Base-by-base conservation (phyloP, 2,329 filamentous ascomycete genomes). In the Cyphellophora europaea region DNA sequence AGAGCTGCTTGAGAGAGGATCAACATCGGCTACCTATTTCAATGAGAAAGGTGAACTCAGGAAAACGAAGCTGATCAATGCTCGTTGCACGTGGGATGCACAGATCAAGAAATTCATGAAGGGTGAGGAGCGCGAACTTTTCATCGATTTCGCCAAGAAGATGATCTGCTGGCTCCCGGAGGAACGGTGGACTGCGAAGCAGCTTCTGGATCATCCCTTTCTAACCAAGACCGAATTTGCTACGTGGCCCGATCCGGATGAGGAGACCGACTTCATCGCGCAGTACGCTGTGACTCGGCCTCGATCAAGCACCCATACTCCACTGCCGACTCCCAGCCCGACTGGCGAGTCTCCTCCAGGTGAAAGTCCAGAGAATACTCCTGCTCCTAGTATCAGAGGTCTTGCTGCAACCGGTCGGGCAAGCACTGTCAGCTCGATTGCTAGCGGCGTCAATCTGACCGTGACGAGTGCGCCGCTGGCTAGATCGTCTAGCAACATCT, bases 131-230 rank as follows among this genome's bases (percentile, higher is more conserved):
- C 49, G 47, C 41, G 49, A 51, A 11, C 36, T 37, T 3, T 58
- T 60, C 31, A 38, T 59, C 11, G 51, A 52, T 5, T 59, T 60
- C 41, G 47, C 48, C 8, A 45, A 48, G 27, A 38, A 43, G 11
- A 59, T 60, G 57, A 48, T 61, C n/a, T 38, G 37, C 8, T 61
- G 56, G 57, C 28, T 48, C 4, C 56, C 57, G 2, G 50, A 55
- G 31, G 42, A 59, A 34, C 53, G 58, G 23, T 54, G 51, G 30
- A 59, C 53, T 13, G 58, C 57, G 19, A 47, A 47, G 11, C 53
- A 61, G 36, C 34, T 61, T 18, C 50, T 55, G 18, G 48, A 58
- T 2, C 53, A 61, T 48, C 53, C 35, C 49, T 61, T 37, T 59
- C 61, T 40, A 41, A 47, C 44, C 3, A 47, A 44, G 19, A 12